Percentiles rank a stretch among this genome's conserved stretches.
These are phyloP conservation scores for Ophiostoma angusticollis DNA, from an alignment of 2,329 filamentous ascomycete genomes.

Conservation along the genomic window DNA sequence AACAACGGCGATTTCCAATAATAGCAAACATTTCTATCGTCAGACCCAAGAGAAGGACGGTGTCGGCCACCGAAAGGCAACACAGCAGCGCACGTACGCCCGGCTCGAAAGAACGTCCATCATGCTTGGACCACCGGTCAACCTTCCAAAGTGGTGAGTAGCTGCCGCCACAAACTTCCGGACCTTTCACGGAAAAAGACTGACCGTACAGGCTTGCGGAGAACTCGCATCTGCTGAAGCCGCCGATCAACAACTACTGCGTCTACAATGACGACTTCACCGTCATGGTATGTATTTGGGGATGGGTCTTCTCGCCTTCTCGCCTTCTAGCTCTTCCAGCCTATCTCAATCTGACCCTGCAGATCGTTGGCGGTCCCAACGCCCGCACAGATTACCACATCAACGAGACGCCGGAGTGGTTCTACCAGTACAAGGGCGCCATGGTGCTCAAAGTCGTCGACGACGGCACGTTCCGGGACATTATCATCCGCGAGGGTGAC, in stretches of 20 bases:
- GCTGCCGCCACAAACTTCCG: no score
- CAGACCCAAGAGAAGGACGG: no score
- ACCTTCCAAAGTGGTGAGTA: conserved; percentile 47
- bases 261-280: conserved; percentile 78
- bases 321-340: background rate
- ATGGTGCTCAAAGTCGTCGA: conserved; percentile 94
- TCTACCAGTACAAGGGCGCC: conserved; percentile 87
- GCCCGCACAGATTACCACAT: conserved; percentile 97
- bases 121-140: conserved; percentile 40
- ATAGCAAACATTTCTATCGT: no score
- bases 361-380: conserved; percentile 78
- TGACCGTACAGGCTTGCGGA: conserved; percentile 59
- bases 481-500: conserved; percentile 82
- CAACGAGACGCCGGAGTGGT: conserved; percentile 93
- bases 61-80: no score
- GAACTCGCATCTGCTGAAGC: conserved; percentile 84
- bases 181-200: no score
- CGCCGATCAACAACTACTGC: conserved; percentile 95
- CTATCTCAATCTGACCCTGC: background rate
- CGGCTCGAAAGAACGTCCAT: background rate
- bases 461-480: conserved; percentile 57
- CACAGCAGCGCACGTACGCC: no score
- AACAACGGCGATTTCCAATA: no score
- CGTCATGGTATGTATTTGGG: conserved; percentile 51
- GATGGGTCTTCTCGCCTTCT: background rate